Conservation (phyloP, 352 stramenopile species). For the Nothophytophthora sp. region DNA sequence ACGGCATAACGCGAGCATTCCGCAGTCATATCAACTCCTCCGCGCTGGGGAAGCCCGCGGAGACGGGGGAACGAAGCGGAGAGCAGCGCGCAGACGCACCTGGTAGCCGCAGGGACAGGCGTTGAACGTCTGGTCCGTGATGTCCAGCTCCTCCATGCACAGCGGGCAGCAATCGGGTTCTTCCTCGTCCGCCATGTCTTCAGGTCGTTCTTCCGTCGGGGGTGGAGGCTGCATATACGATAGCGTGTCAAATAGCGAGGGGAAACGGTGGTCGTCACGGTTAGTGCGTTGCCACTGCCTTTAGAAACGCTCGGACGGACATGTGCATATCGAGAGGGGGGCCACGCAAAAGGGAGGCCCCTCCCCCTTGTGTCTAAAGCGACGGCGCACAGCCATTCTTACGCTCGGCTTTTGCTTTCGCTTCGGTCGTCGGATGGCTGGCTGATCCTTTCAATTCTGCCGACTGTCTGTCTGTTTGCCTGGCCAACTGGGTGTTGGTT, state of each 20-base stretch:
- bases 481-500: background rate
- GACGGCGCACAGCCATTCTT: no score
- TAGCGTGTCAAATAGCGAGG: no score
- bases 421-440: background rate
- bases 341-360: no score
- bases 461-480: background rate
- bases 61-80: background rate
- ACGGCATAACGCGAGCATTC: no score
- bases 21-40: no score
- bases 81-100: conserved; percentile 27
- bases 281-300: no score
- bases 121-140: conserved; percentile 98
- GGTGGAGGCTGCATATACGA: no score
- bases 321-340: no score
- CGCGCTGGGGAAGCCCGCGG: no score
- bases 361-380: background rate
- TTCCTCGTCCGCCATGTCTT: conserved; percentile 69
- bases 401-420: conserved; percentile 18
- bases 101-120: conserved; percentile 99
- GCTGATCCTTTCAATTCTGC: conserved; percentile 57
- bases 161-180: conserved; percentile 95
- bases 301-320: no score
- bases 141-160: conserved; percentile 98
- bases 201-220: background rate
- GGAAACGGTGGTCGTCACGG: background rate